A percentile compares a stretch with the other conserved stretches of the same genome.
phyloP scores from a whole-genome alignment of 2,329 filamentous ascomycete genomes.

The Seiridium unicorne region DNA sequence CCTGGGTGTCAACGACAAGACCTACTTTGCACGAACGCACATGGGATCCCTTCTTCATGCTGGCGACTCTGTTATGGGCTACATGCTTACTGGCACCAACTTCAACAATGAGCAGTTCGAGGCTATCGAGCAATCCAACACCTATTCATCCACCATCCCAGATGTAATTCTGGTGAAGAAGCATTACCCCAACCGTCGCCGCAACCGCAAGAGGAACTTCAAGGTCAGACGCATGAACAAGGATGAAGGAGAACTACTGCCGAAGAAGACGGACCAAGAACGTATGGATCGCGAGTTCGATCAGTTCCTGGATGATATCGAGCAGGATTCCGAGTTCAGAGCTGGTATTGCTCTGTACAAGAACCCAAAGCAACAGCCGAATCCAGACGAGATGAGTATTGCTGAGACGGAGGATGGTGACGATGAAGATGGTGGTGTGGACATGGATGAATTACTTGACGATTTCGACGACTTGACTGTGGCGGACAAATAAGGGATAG shows the following conservation, averaged over 20 bases:
- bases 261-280: constrained; percentile 84
- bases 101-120: constrained; percentile 31
- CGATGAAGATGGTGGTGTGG: constrained; percentile 66
- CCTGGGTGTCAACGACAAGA: constrained; percentile 80
- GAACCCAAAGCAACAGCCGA: constrained; percentile 49
- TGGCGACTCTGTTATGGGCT: constrained; percentile 94
- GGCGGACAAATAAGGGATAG: constrained; percentile 43
- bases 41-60: constrained; percentile 81
- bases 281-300: constrained; percentile 93
- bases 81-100: constrained; percentile 71
- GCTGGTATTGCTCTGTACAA: constrained; percentile 87
- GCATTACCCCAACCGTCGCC: constrained; percentile 76
- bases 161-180: constrained; percentile 98
- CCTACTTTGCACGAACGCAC: constrained; percentile 89
- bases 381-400: constrained; percentile 66
- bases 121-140: constrained; percentile 71
- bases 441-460: constrained; percentile 81
- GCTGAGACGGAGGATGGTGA: constrained; percentile 64
- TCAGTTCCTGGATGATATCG: constrained; percentile 93
- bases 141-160: constrained; percentile 76
- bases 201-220: constrained; percentile 87
- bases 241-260: constrained; percentile 84
- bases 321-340: constrained; percentile 88
- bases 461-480: constrained; percentile 89
- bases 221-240: constrained; percentile 89